phyloP scores from a whole-genome alignment of 2,329 filamentous ascomycete species.

The Trichoderma sp. region DNA sequence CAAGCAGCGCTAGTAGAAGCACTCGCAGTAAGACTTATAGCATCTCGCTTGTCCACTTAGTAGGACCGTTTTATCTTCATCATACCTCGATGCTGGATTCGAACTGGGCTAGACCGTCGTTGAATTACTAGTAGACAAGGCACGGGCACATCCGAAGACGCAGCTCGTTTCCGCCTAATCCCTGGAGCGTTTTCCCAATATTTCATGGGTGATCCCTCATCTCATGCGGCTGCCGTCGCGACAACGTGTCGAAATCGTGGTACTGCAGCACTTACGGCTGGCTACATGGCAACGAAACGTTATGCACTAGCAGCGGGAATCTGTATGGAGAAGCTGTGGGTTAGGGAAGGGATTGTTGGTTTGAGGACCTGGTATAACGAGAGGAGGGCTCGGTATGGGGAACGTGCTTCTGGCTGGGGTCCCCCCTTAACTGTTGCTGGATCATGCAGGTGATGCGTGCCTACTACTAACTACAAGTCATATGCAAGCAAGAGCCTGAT shows the following conservation, averaged over 20 bases:
- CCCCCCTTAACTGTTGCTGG: conserved; percentile 12
- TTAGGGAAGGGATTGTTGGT: background rate
- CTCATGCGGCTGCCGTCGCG: background rate
- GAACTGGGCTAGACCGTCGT: conserved; percentile 8
- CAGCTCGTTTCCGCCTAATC: conserved; percentile 10
- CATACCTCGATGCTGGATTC: background rate
- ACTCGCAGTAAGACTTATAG: background rate
- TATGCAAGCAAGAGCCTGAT: background rate
- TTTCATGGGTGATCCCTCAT: background rate
- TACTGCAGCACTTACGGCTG: background rate
- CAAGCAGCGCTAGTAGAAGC: background rate
- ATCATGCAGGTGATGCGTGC: conserved; percentile 20
- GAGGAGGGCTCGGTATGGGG: conserved; percentile 19
- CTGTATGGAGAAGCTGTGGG: background rate
- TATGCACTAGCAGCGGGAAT: background rate
- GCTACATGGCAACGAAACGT: background rate
- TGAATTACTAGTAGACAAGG: background rate
- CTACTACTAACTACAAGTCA: background rate
- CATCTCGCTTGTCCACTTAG: background rate
- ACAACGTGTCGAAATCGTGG: background rate
- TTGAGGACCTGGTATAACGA: background rate
- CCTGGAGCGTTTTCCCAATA: background rate
- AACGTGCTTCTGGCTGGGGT: conserved; percentile 15
- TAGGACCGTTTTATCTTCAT: background rate
- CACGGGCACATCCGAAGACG: conserved; percentile 22